Percentiles rank a stretch among this genome's conserved stretches.
Evolutionary conservation across 805 yeast genomes (phyloP).

Genomic region (Ogataea saltuana): DNA sequence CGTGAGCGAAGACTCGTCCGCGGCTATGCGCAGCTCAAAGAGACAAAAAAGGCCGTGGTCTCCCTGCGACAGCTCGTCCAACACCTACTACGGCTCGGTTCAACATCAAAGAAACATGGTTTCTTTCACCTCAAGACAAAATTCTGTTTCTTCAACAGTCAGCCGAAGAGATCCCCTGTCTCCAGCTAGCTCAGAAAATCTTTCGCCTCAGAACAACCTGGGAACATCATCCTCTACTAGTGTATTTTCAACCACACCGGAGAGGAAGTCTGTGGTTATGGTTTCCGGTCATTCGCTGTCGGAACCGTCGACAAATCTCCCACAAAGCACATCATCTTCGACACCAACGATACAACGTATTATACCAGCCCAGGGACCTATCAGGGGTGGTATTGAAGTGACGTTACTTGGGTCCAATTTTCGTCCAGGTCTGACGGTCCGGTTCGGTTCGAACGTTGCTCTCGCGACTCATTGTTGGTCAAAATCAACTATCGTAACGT

Average conservation of each 20-base stretch:
- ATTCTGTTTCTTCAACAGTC: constrained; percentile 21
- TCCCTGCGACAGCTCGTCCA: constrained; percentile 27
- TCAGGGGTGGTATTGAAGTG: constrained; percentile 94
- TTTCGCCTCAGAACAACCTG: constrained; percentile 34
- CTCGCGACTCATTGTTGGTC: constrained; percentile 95
- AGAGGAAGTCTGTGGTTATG: constrained; percentile 22
- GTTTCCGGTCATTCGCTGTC: constrained; percentile 3
- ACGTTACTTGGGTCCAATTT: constrained; percentile 87
- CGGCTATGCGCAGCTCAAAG: constrained; percentile 23
- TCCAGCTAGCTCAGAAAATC: constrained; percentile 34
- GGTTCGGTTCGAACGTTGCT: constrained; percentile 81
- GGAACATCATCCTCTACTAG: constrained; percentile 35
- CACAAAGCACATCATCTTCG: too few relatives aligned
- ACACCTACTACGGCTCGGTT: constrained; percentile 29
- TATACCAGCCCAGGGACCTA: constrained; percentile 94
- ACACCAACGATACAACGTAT: constrained; percentile 75
- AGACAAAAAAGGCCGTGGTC: constrained; percentile 38
- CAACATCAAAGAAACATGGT: constrained; percentile 26
- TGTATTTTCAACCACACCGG: constrained; percentile 36
- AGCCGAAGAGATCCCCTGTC: constrained; percentile 33
- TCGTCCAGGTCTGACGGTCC: constrained; percentile 76
- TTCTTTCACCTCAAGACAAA: constrained; percentile 19
- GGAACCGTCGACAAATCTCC: constrained; percentile 2
- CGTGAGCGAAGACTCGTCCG: constrained; percentile 13
- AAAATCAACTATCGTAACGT: constrained; percentile 88